Percentiles rank a stretch among this genome's conserved stretches.
phyloP scores from a whole-genome alignment of 2,329 filamentous ascomycete genomes.

The Cercospora janseana region DNA sequence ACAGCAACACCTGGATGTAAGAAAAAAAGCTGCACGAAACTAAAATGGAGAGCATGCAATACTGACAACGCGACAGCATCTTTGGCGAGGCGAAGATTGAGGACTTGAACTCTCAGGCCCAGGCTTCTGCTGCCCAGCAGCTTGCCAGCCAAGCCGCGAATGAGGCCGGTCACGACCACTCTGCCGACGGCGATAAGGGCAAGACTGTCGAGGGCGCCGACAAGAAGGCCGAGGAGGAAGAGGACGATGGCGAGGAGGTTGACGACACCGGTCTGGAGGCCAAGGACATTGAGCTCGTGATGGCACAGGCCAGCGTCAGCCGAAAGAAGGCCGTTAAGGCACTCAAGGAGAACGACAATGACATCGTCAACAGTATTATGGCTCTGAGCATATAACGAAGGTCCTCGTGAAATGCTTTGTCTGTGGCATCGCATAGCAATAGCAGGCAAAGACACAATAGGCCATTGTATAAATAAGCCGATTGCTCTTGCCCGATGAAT shows the following conservation, averaged over 20 bases:
- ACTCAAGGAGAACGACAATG: conserved; percentile 97
- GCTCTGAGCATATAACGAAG: conserved; percentile 62
- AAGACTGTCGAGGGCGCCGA: conserved; percentile 56
- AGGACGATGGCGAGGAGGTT: conserved; percentile 93
- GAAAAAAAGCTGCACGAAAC: conserved; percentile 6
- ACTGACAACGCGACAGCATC: conserved; percentile 60
- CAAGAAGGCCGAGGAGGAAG: conserved; percentile 67
- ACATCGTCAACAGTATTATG: conserved; percentile 99
- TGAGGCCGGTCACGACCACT: conserved; percentile 70
- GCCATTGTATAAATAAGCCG: conserved; percentile 3
- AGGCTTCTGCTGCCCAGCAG: conserved; percentile 93
- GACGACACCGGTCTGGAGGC: conserved; percentile 92
- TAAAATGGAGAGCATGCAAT: conserved; percentile 6
- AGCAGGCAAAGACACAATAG: background rate
- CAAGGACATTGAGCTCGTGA: conserved; percentile 99
- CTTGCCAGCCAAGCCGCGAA: conserved; percentile 71
- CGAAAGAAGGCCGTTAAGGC: conserved; percentile 99
- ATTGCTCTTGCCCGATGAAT: background rate
- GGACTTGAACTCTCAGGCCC: conserved; percentile 97
- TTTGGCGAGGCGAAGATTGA: conserved; percentile 99
- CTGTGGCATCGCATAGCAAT: background rate
- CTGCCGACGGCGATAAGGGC: conserved; percentile 76
- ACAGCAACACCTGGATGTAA: conserved; percentile 99
- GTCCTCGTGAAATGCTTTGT: background rate
- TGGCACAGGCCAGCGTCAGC: conserved; percentile 95